Base-by-base conservation (phyloP, 768 basidiomycete species). In the Hydnomerulius pinastri region DNA sequence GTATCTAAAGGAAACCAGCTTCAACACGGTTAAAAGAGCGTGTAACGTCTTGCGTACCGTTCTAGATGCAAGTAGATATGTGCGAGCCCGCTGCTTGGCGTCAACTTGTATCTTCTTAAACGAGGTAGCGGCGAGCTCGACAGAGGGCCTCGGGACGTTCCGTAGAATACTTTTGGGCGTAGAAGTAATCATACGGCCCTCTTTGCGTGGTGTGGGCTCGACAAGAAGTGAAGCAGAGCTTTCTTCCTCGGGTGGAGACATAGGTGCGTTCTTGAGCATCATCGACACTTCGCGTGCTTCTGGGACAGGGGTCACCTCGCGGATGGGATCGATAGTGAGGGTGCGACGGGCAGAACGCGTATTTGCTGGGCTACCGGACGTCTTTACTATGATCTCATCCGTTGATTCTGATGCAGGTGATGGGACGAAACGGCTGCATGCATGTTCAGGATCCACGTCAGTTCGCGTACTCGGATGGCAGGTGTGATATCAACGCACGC, bases 271-370 rank as follows among this genome's bases (percentile, higher is more conserved):
- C 57, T 78, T 80, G 53, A 83, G 70, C 64, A 78, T 77, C 53
- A 70, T 69, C 10, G 83, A 84, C 13, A 82, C 76, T 48, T 79
- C 76, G 38, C 70, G 73, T 24, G 67, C 59, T 42, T 85, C 82
- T 32, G 73, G 73, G n/a, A 68, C 55, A 37, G 83, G 81, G 2
- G 81, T 79, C 4, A 64, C 57, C 56, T 80, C 82, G 44, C 58
- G 69, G 27, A 43, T 21, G 23, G 37, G 36, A 54, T 74, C 53
- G 15, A 57, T 35, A 2, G 33, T 36, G 17, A 53, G n/a, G 32
- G 53, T 60, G 29, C 62, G 61, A 36, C 65, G 65, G 6, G 53
- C 49, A 20, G 59, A 49, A 10, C 66, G 58, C 8, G 50, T 56
- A 38, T 59, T 55, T 23, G 48, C 15, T 12, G 66, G 60, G 32